phyloP scores from a whole-genome alignment of 108 stramenopile genomes.

The Cyclotella baltica region DNA sequence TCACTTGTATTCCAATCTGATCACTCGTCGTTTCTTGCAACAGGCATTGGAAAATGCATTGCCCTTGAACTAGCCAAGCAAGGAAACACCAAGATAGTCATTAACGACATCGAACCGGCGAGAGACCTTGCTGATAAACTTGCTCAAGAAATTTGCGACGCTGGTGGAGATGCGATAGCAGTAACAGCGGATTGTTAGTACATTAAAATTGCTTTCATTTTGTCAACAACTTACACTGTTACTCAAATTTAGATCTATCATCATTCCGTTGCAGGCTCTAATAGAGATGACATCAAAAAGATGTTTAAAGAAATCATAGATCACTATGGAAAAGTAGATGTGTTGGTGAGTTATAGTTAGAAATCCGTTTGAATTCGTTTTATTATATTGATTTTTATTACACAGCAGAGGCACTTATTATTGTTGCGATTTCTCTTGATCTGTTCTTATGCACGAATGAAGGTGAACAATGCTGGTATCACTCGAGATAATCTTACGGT shows the following conservation, averaged over 20 bases:
- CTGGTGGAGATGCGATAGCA: conserved; percentile 45
- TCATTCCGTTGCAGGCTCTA: conserved; percentile 28
- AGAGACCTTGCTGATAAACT: conserved; percentile 38
- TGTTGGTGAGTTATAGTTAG: conserved; percentile 57
- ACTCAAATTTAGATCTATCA: background rate
- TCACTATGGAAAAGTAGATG: conserved; percentile 46
- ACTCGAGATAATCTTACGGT: conserved; percentile 61
- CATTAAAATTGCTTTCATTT: background rate
- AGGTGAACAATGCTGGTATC: conserved; percentile 85
- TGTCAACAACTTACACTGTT: background rate
- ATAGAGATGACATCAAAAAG: conserved; percentile 56
- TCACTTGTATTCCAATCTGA: background rate
- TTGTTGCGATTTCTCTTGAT: no score
- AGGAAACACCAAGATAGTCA: conserved; percentile 65
- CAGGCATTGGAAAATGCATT: conserved; percentile 65
- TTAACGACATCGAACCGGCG: conserved; percentile 44
- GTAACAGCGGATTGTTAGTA: conserved; percentile 54
- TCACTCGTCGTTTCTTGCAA: background rate
- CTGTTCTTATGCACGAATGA: no score
- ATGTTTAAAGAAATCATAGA: conserved; percentile 61
- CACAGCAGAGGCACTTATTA: no score
- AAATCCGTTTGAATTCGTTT: no score
- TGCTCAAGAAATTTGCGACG: conserved; percentile 32
- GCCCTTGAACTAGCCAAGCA: conserved; percentile 58
- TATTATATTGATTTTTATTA: no score